Percentiles rank a stretch among this genome's conserved stretches.
Evolutionary conservation across 2,329 filamentous ascomycete genomes (phyloP).

Genomic region (Alternaria metachromatica): DNA sequence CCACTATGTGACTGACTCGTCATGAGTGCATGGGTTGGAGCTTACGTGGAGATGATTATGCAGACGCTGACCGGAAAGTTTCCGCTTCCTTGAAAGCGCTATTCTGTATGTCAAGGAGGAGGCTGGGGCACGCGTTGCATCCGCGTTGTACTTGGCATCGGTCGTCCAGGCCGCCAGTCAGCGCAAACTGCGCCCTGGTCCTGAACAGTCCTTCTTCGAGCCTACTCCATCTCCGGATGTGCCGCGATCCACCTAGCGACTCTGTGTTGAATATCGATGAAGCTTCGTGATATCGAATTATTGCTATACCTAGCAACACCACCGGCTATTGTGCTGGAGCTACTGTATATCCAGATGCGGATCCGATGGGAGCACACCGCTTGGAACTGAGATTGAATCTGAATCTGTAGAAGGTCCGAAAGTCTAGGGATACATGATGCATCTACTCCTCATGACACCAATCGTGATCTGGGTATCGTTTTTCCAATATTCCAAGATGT

Average conservation of each 20-base stretch:
- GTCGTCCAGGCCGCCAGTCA: neutral
- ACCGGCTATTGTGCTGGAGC: neutral
- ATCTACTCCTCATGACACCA: neutral
- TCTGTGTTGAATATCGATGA: neutral
- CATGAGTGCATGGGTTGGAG: neutral
- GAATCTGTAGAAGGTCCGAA: constrained; percentile 5
- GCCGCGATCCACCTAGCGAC: neutral
- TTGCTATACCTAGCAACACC: neutral
- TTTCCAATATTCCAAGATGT: neutral
- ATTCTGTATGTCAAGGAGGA: neutral
- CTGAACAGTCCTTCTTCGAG: constrained; percentile 5
- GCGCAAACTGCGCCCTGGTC: neutral
- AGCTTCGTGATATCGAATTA: neutral
- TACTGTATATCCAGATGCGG: neutral
- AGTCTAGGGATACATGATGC: constrained; percentile 3
- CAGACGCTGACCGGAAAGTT: neutral
- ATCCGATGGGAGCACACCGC: neutral
- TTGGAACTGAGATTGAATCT: neutral
- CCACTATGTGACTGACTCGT: neutral
- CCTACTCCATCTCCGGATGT: neutral
- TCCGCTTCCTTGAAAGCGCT: neutral
- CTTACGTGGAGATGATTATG: neutral
- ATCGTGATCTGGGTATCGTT: constrained; percentile 8
- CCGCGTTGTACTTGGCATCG: neutral
- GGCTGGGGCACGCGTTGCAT: neutral